These are phyloP conservation scores for Coniferiporia weirii DNA, from an alignment of 1,284 basidiomycete species.

Conservation along the genomic window DNA sequence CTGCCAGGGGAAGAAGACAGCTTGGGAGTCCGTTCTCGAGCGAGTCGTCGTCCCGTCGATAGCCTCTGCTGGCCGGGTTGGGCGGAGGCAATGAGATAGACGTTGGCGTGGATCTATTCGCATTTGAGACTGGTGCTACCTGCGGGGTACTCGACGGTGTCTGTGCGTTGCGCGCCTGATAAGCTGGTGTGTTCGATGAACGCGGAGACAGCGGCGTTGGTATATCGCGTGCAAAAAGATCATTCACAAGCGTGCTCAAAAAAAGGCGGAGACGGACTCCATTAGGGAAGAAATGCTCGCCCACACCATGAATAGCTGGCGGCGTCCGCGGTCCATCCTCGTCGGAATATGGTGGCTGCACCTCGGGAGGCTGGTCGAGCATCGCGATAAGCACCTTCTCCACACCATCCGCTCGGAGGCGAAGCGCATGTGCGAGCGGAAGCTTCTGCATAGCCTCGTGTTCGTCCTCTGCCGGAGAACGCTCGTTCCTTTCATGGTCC, in stretches of 20 bases:
- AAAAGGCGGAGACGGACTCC: slow-evolving; percentile 73
- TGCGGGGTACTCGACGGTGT: slow-evolving; percentile 25
- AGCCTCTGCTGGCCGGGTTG: slow-evolving; percentile 20
- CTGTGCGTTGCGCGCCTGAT: slow-evolving; percentile 21
- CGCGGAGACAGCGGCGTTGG: slow-evolving; percentile 45
- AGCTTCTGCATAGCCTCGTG: slow-evolving; percentile 58
- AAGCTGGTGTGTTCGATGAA: slow-evolving; percentile 27
- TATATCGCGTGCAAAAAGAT: slow-evolving; percentile 68
- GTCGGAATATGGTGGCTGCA: slow-evolving; percentile 42
- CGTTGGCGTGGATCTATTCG: slow-evolving; percentile 23
- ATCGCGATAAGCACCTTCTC: slow-evolving; percentile 76
- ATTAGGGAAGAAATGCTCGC: slow-evolving; percentile 59
- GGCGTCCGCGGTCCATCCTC: slow-evolving; percentile 39
- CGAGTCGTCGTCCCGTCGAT: slow-evolving; percentile 21
- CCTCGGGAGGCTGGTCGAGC: slow-evolving; percentile 67
- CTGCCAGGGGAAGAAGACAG: slow-evolving; percentile 33
- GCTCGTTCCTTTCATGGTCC: slow-evolving; percentile 32
- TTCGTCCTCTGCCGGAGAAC: slow-evolving; percentile 53
- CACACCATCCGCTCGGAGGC: slow-evolving; percentile 67
- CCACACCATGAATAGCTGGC: slow-evolving; percentile 42
- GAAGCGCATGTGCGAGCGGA: slow-evolving; percentile 51
- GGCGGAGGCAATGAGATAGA: slow-evolving; percentile 20
- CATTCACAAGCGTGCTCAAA: slow-evolving; percentile 68
- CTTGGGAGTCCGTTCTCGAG: slow-evolving; percentile 29
- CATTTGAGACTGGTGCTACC: slow-evolving; percentile 18